Percentiles rank a stretch among this genome's conserved stretches.
These are phyloP conservation scores for Entonaema liquescens DNA, from an alignment of 495 filamentous ascomycete genomes.

Conservation along the genomic window DNA sequence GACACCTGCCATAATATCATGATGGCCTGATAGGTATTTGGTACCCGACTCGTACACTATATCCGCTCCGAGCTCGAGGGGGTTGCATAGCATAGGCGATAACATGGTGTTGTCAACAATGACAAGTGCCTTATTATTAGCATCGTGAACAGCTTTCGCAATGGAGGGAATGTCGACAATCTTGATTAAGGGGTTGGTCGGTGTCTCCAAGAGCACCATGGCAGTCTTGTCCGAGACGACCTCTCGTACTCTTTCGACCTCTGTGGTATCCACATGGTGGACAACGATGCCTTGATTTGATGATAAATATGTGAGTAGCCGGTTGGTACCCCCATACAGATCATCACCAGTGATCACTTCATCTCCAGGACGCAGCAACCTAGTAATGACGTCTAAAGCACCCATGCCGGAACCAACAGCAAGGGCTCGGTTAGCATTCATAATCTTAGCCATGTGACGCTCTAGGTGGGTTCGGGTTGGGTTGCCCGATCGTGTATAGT, in stretches of 20 bases:
- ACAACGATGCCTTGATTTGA: constrained; percentile 89
- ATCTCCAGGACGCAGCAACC: constrained; percentile 89
- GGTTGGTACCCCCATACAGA: constrained; percentile 94
- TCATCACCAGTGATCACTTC: constrained; percentile 98
- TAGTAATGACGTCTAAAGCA: constrained; percentile 95
- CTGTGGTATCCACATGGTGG: constrained; percentile 94
- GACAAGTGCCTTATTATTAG: constrained; percentile 83
- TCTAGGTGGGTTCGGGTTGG: constrained; percentile 96
- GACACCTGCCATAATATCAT: constrained; percentile 98
- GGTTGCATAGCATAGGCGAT: constrained; percentile 89
- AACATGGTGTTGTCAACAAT: constrained; percentile 99
- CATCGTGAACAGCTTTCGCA: constrained; percentile 75
- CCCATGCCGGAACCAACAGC: constrained; percentile 97
- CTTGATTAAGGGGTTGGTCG: constrained; percentile 98
- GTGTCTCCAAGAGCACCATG: constrained; percentile 96
- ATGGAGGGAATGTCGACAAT: constrained; percentile 90
- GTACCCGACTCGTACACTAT: constrained; percentile 97
- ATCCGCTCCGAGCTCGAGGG: constrained; percentile 91
- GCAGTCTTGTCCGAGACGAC: constrained; percentile 81
- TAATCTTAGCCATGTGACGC: constrained; percentile 97
- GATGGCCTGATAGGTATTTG: constrained; percentile 97
- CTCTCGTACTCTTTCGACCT: constrained; percentile 69
- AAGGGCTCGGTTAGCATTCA: constrained; percentile 89
- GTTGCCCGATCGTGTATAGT: constrained; percentile 97
- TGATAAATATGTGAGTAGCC: constrained; percentile 88